These are phyloP conservation scores for Pseudonectria foliicola DNA, from an alignment of 2,329 filamentous ascomycete species.

Conservation along the genomic window DNA sequence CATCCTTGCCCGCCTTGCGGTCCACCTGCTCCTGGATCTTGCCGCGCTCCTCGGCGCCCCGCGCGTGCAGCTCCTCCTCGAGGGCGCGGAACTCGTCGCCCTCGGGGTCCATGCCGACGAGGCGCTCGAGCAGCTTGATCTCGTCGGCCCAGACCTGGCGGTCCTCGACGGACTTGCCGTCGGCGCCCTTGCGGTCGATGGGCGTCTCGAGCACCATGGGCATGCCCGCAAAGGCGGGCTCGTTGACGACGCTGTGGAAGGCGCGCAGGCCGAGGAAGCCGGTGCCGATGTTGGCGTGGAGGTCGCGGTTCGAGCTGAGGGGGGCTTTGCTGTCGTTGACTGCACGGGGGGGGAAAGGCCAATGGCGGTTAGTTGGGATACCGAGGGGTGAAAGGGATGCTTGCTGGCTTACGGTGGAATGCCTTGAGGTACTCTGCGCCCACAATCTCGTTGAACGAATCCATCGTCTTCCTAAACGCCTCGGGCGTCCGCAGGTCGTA, in stretches of 20 bases:
- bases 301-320: constrained; percentile 69
- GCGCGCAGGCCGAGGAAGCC: constrained; percentile 85
- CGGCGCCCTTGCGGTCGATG: constrained; percentile 61
- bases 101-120: constrained; percentile 77
- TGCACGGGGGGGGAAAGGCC: constrained; percentile 17
- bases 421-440: constrained; percentile 76
- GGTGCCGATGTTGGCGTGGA: constrained; percentile 94
- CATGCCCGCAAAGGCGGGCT: constrained; percentile 63
- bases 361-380: too few relatives aligned
- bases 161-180: constrained; percentile 67
- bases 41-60: constrained; percentile 63
- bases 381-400: background rate
- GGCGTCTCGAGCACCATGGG: constrained; percentile 98
- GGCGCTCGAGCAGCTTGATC: constrained; percentile 85
- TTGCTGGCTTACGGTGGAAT: constrained; percentile 53
- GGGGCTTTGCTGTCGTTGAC: constrained; percentile 96
- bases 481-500: constrained; percentile 77
- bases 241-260: constrained; percentile 89
- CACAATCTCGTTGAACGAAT: constrained; percentile 69
- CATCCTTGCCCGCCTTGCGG: constrained; percentile 58
- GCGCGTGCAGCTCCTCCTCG: constrained; percentile 57
- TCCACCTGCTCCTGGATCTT: constrained; percentile 75
- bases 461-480: constrained; percentile 65
- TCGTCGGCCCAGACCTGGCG: constrained; percentile 83
- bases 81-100: constrained; percentile 62